Base-by-base conservation (phyloP, 805 yeast species). In the Lachancea sp. region DNA sequence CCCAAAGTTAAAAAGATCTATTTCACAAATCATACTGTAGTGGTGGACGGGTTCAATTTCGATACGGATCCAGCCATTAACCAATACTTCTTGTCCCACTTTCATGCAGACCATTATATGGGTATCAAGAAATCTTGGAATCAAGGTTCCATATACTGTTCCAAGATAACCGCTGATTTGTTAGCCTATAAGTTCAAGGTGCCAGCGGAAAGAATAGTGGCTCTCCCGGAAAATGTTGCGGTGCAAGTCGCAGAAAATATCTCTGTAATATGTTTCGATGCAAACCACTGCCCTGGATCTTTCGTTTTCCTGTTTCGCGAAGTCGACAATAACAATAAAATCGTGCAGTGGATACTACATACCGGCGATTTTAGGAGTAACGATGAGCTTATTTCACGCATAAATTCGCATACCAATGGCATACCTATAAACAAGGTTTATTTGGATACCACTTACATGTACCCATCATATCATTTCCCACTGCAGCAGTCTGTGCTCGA, bases 221-320 rank as follows among this genome's bases (percentile, higher is more conserved):
- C 55, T 2, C 47, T 77, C 2, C 72, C 73, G 1, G 61, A 76
- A 48, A 63, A 77, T 26, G 58, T 60, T 36, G 55, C 65, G 13
- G 50, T 65, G 35, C 58, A 63, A 25, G 55, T 73, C 5, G 64
- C 63, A 0, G 71, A 75, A 12, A 63, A 62, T 15, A 65, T 73
- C 0, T 68, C 68, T 25, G 88, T 87, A 0, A 73, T 78, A 0
- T 67, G 80, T 9, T 61, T 82, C 5, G 88, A 85, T 50, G 98
- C 97, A 0, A 90, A 92, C 51, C 98, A 92, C 62, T 92, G 98
- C 61, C 98, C 98, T 1, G 98, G 98, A 2, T 86, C 97, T 2
- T 86, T 77, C 0, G 74, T 92, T 0, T 83, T 89, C 45, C 61
- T 88, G 9, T 83, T 86, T 51, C 81, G 80, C 51, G 64, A 64